Evolutionary conservation across 2,329 filamentous ascomycete genomes (phyloP).

Genomic region (Magnaporthiopsis rhizophila): DNA sequence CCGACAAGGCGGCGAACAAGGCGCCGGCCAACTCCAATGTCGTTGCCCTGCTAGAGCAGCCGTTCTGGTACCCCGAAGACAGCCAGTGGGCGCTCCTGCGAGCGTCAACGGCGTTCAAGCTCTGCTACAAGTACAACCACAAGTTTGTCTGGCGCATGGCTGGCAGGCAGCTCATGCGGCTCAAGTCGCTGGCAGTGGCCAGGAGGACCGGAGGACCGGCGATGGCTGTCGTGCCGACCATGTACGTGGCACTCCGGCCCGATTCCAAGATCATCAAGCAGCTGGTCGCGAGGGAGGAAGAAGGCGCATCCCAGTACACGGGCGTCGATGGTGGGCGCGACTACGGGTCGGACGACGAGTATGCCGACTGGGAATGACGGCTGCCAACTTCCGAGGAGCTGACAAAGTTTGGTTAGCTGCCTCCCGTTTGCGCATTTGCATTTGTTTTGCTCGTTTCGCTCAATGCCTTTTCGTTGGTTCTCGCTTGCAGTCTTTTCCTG

Average conservation of each 20-base stretch:
- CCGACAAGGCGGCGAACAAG: slow-evolving; percentile 19
- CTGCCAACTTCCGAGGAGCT: not conserved
- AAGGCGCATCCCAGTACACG: slow-evolving; percentile 6
- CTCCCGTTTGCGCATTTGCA: not conserved
- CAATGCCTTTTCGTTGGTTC: not conserved
- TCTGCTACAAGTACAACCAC: slow-evolving; percentile 19
- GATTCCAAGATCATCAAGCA: slow-evolving; percentile 22
- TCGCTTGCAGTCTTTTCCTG: not conserved
- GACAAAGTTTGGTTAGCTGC: not conserved
- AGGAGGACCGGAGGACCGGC: slow-evolving; percentile 12
- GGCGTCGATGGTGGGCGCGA: not conserved
- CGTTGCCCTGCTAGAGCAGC: slow-evolving; percentile 22
- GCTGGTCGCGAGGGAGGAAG: slow-evolving; percentile 13
- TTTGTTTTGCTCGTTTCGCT: not conserved
- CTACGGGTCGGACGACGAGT: not conserved
- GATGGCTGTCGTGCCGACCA: slow-evolving; percentile 25
- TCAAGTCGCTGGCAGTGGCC: slow-evolving; percentile 31
- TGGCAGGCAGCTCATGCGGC: slow-evolving; percentile 36
- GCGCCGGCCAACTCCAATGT: slow-evolving; percentile 16
- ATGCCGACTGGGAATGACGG: not conserved
- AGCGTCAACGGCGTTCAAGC: slow-evolving; percentile 39
- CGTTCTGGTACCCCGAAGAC: slow-evolving; percentile 19
- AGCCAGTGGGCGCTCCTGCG: slow-evolving; percentile 41
- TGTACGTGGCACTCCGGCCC: slow-evolving; percentile 28
- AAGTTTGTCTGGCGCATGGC: slow-evolving; percentile 39